These are phyloP conservation scores for Colletotrichum phormii DNA, from an alignment of 2,329 filamentous ascomycete genomes.

Conservation along the genomic window DNA sequence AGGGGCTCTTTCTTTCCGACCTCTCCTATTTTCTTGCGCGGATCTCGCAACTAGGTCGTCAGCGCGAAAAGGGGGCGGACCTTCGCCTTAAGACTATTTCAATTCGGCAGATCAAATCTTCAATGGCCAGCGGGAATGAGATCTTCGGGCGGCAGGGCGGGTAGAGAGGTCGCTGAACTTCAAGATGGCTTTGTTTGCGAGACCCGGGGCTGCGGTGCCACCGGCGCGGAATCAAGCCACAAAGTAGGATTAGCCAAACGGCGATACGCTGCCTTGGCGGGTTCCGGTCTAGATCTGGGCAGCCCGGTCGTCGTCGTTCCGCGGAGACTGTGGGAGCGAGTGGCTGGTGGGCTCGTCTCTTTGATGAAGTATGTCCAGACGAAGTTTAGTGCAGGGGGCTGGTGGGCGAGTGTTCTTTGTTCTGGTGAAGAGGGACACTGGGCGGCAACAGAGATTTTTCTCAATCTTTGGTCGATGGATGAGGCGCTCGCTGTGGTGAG, in stretches of 20 bases:
- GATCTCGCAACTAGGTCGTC: neutral
- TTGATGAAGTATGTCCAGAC: no score
- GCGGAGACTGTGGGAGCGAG: neutral
- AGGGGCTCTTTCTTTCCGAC: neutral
- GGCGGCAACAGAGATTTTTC: neutral
- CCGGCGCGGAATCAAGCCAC: neutral
- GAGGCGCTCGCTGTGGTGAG: neutral
- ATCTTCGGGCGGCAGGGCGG: neutral
- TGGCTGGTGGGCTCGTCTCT: neutral
- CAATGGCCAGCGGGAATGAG: neutral
- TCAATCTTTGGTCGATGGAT: neutral
- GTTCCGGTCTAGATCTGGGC: constrained; percentile 1
- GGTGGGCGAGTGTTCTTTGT: neutral
- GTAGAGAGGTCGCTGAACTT: neutral
- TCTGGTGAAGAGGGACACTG: neutral
- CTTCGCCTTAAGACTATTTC: neutral
- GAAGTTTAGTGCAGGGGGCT: constrained; percentile 7
- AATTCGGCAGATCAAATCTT: neutral
- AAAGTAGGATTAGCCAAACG: constrained; percentile 4
- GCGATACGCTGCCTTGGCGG: constrained; percentile 3
- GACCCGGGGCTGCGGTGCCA: constrained; percentile 13
- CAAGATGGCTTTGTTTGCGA: neutral
- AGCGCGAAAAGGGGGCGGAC: neutral
- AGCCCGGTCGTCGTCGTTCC: no score
- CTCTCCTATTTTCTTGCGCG: neutral